Percentiles rank a stretch among this genome's conserved stretches.
phyloP scores from a whole-genome alignment of 2,329 filamentous ascomycete species.

The Trichoderma arundinaceum region DNA sequence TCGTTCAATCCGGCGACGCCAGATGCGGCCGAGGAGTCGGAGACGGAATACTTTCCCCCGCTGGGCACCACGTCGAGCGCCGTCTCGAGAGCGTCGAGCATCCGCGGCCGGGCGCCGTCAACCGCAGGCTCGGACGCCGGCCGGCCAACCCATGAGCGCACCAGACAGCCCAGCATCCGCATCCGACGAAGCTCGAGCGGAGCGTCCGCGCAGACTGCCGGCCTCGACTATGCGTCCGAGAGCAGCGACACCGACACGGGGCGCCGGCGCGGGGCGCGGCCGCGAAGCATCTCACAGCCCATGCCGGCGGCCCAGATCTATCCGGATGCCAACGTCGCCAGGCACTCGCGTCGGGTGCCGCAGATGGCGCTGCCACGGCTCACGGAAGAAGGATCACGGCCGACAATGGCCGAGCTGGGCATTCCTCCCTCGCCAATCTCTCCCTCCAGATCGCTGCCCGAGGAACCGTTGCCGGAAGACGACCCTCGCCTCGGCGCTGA shows the following conservation, averaged over 20 bases:
- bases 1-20: slow-evolving; percentile 21
- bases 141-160: slow-evolving; percentile 24
- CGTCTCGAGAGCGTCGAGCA: slow-evolving; percentile 16
- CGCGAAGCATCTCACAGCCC: slow-evolving; percentile 48
- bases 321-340: slow-evolving; percentile 35
- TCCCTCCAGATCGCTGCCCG: slow-evolving; percentile 40
- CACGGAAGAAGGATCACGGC: slow-evolving; percentile 48
- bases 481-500: slow-evolving; percentile 16
- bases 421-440: slow-evolving; percentile 36
- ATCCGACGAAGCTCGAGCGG: slow-evolving; percentile 34
- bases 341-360: slow-evolving; percentile 43
- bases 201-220: not conserved
- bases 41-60: slow-evolving; percentile 30
- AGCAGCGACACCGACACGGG: slow-evolving; percentile 5
- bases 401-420: slow-evolving; percentile 46
- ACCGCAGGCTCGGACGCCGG: slow-evolving; percentile 1
- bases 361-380: slow-evolving; percentile 47
- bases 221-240: slow-evolving; percentile 4
- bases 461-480: slow-evolving; percentile 22
- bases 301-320: slow-evolving; percentile 34
- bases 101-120: slow-evolving; percentile 10
- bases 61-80: slow-evolving; percentile 7
- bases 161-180: slow-evolving; percentile 37
- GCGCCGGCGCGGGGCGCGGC: slow-evolving; percentile 34
- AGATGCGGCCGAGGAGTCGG: slow-evolving; percentile 23